Conservation (phyloP, 1,139 yeast genomes). For the Scheffersomyces lignicola region DNA sequence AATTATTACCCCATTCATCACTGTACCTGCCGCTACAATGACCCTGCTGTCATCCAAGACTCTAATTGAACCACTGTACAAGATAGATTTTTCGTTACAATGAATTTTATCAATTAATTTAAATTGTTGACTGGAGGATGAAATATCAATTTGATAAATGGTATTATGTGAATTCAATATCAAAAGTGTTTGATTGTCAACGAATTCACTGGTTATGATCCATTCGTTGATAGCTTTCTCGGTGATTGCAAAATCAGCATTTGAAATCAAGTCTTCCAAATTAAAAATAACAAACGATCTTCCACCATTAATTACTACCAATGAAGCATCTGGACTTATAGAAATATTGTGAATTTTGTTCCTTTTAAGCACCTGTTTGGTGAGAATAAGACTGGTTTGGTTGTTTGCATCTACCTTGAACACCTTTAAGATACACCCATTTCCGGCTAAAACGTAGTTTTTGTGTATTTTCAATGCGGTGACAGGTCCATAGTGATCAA, state of each 20-base stretch:
- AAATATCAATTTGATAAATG: constrained; percentile 49
- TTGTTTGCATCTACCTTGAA: constrained; percentile 41
- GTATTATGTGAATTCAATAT: constrained; percentile 82
- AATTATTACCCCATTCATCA: constrained; percentile 79
- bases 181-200: constrained; percentile 36
- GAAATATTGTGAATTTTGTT: constrained; percentile 81
- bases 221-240: constrained; percentile 72
- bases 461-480: constrained; percentile 56
- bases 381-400: constrained; percentile 36
- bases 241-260: constrained; percentile 10
- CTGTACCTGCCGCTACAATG: constrained; percentile 84
- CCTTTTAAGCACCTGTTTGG: constrained; percentile 54
- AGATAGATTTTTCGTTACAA: constrained; percentile 74
- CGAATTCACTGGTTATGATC: constrained; percentile 64
- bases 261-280: constrained; percentile 21
- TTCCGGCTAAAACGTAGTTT: constrained; percentile 58
- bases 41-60: constrained; percentile 44
- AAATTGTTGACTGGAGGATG: constrained; percentile 10
- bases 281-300: constrained; percentile 58
- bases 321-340: constrained; percentile 26
- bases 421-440: constrained; percentile 67
- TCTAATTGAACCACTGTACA: constrained; percentile 80
- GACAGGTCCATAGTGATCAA: constrained; percentile 71
- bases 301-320: constrained; percentile 66
- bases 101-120: constrained; percentile 40